Evolutionary conservation across 2,329 filamentous ascomycete genomes (phyloP).

Genomic region (Ophiognomonia clavigignenti-juglandacearum): DNA sequence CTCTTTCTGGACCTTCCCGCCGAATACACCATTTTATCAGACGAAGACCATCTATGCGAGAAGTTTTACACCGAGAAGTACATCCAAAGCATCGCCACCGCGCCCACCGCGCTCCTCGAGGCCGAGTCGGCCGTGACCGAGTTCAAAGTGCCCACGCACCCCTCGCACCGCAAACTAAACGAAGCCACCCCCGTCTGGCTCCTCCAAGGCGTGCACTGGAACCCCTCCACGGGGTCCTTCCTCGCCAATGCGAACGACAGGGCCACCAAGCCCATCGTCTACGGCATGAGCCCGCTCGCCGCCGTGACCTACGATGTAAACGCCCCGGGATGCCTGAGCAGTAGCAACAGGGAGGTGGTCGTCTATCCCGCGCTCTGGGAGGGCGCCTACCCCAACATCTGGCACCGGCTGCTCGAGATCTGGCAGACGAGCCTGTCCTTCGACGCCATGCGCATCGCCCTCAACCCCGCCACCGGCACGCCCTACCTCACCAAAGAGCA

Average conservation of each 20-base stretch:
- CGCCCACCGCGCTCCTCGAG: not conserved
- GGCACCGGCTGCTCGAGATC: slow-evolving; percentile 8
- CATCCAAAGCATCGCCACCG: slow-evolving; percentile 5
- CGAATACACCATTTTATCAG: not conserved
- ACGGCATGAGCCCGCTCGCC: not conserved
- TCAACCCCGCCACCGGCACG: not conserved
- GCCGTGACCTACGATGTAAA: not conserved
- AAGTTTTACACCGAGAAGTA: slow-evolving; percentile 8
- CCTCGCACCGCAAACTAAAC: slow-evolving; percentile 4
- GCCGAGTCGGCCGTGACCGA: slow-evolving; percentile 1
- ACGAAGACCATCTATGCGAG: slow-evolving; percentile 6
- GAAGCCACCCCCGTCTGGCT: slow-evolving; percentile 1
- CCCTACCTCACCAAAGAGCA: not conserved
- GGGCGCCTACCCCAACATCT: slow-evolving; percentile 4
- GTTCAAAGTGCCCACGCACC: slow-evolving; percentile 7
- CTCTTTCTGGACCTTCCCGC: not conserved
- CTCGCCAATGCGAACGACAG: not conserved
- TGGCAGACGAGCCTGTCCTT: slow-evolving; percentile 7
- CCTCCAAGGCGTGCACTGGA: slow-evolving; percentile 6
- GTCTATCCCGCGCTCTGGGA: slow-evolving; percentile 7
- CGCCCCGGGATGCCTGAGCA: not conserved
- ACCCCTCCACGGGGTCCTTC: not conserved
- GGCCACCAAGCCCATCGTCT: not conserved
- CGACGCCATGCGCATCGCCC: slow-evolving; percentile 7
- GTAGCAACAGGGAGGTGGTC: not conserved